Conservation (phyloP, 2,329 filamentous ascomycete species). For the Stachybotrys chlorohalonatus region DNA sequence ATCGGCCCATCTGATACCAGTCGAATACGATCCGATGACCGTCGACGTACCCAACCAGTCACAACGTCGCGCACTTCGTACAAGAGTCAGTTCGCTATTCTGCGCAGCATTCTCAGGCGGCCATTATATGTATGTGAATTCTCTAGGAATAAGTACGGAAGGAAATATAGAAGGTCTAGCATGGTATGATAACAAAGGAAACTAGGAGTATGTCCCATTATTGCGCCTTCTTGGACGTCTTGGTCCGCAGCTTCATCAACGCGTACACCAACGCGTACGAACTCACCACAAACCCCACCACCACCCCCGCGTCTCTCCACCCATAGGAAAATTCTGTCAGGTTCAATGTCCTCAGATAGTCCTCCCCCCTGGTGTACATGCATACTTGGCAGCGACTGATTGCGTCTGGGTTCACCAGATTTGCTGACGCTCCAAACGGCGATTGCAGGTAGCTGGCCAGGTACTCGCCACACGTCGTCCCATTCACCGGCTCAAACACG, state of each 20-base stretch:
- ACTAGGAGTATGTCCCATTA: constrained; percentile 6
- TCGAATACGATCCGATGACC: too few species aligned
- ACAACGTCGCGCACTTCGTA: too few species aligned
- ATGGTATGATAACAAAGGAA: too few species aligned
- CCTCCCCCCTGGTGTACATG: constrained; percentile 45
- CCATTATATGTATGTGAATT: too few species aligned
- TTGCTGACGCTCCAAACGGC: constrained; percentile 34
- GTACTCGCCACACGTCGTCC: constrained; percentile 50
- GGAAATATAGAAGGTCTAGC: background rate
- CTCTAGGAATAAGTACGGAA: background rate
- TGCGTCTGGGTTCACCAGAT: constrained; percentile 52
- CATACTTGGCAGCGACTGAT: constrained; percentile 50
- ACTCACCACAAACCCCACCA: constrained; percentile 44
- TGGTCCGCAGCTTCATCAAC: constrained; percentile 39
- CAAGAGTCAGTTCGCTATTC: too few species aligned
- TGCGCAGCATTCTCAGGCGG: too few species aligned
- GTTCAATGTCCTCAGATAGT: constrained; percentile 53
- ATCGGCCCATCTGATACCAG: too few species aligned
- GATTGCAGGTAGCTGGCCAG: constrained; percentile 37
- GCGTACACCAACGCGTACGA: constrained; percentile 39
- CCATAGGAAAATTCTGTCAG: constrained; percentile 52
- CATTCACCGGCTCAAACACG: constrained; percentile 38
- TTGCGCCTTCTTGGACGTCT: constrained; percentile 37
- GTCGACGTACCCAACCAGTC: too few species aligned
- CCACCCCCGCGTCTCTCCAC: constrained; percentile 57